A percentile compares a stretch with the other conserved stretches of the same genome.
Evolutionary conservation across 2,329 filamentous ascomycete genomes (phyloP).

Genomic region (Ceratocystis destructans): DNA sequence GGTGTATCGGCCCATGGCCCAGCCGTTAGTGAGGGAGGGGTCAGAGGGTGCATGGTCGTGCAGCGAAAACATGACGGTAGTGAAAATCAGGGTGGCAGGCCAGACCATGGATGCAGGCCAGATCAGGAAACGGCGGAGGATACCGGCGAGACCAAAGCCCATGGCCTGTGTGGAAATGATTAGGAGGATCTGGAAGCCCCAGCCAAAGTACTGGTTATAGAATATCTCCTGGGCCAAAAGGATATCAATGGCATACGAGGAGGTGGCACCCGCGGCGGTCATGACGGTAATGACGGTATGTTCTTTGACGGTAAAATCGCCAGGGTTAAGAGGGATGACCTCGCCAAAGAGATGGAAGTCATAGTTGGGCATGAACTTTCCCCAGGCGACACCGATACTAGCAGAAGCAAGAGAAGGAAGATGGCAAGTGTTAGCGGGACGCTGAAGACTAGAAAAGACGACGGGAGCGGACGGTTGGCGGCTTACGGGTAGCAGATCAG

Average conservation of each 20-base stretch:
- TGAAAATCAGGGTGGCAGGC: slow-evolving; percentile 42
- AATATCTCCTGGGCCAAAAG: slow-evolving; percentile 39
- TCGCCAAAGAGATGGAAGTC: slow-evolving; percentile 26
- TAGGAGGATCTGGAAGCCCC: slow-evolving; percentile 41
- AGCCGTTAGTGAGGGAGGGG: slow-evolving; percentile 41
- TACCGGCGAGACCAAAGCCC: slow-evolving; percentile 43
- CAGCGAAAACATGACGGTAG: slow-evolving; percentile 37
- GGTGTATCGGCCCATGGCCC: slow-evolving; percentile 49
- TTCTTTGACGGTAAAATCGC: slow-evolving; percentile 35
- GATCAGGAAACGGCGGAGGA: slow-evolving; percentile 40
- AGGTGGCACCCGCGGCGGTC: slow-evolving; percentile 28
- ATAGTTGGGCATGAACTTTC: slow-evolving; percentile 25
- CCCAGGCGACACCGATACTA: slow-evolving; percentile 26
- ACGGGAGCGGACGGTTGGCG: neutral
- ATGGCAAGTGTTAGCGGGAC: slow-evolving; percentile 26
- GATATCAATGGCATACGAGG: slow-evolving; percentile 31
- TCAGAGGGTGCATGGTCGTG: slow-evolving; percentile 35
- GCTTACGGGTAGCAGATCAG: slow-evolving; percentile 37
- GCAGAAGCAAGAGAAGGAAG: neutral
- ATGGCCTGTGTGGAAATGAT: slow-evolving; percentile 42
- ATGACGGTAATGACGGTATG: slow-evolving; percentile 37
- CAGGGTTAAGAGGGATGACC: slow-evolving; percentile 29
- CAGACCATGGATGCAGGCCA: slow-evolving; percentile 45
- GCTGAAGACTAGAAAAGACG: neutral
- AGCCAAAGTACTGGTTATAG: slow-evolving; percentile 42